Percentiles rank a stretch among this genome's conserved stretches.
Evolutionary conservation across 345 rosid genomes (phyloP).

Genomic region (Rubroshorea leprosula): DNA sequence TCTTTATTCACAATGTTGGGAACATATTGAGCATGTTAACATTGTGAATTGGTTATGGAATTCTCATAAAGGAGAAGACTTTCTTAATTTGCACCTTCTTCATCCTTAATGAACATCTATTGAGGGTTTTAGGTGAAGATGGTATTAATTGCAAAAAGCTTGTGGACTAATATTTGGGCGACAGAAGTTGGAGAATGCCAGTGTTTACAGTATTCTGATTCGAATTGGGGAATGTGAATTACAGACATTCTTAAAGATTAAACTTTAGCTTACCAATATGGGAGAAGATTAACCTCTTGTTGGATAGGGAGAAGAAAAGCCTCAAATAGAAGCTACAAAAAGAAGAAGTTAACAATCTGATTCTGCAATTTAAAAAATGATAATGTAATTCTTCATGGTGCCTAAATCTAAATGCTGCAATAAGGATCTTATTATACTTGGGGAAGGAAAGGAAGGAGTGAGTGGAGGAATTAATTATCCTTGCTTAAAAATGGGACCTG

Average conservation of each 20-base stretch:
- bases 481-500: no score
- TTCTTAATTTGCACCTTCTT: neutral
- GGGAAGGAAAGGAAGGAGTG: no score
- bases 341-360: neutral
- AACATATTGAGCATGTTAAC: neutral
- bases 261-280: no score
- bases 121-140: neutral
- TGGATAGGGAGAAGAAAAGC: neutral
- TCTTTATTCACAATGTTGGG: neutral
- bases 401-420: no score
- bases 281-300: no score
- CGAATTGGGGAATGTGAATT: neutral
- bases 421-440: no score
- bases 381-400: neutral
- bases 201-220: neutral
- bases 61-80: neutral
- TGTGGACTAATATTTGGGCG: neutral
- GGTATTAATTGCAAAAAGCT: no score
- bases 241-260: no score
- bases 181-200: no score
- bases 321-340: neutral
- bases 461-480: no score
- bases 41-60: neutral
- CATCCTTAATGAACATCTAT: neutral
- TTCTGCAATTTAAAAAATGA: no score